Base-by-base conservation (phyloP, 306 rosid species). In the Lablab purpureus region DNA sequence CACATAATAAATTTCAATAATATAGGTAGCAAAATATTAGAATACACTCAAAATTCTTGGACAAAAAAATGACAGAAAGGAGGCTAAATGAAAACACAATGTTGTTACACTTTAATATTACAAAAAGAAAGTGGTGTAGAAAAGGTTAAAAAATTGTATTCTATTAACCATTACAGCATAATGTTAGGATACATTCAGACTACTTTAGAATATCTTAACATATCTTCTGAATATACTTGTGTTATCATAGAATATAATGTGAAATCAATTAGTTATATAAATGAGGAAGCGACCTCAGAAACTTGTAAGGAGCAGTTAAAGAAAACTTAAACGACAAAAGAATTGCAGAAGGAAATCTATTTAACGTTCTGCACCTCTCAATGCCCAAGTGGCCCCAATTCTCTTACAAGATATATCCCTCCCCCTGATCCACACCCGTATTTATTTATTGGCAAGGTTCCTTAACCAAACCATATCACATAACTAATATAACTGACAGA, bases 1-100 rank as follows among this genome's bases (percentile, higher is more conserved):
- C 55, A 62, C 49, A 58, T 50, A 66, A 52, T 52, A 59, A 71
- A 3, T 52, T 67, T 65, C 47, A 75, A 71, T 64, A 36, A 66
- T 28, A 47, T 1, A 54, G 52, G 28, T 14, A n/a, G 17, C 13
- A 65, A 58, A 41, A 65, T 34, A 67, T 77, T 14, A 73, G 63
- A 65, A 73, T 10, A 37, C 22, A 43, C 55, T 74, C 54, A 54
- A 15, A 37, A 75, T 62, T 49, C 50, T 51, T 3, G 32, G 40
- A 10, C 17, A 15, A 50, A 15, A 27, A 54, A 36, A 41, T 14
- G n/a, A 32, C 58, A 21, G 8, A 40, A 10, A 58, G 21, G 46
- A 8, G 2, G 17, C 80, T 56, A 67, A 18, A 37, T 46, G 32
- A 65, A 12, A 52, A 49, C 15, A 63, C 10, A 4, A 62, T n/a